Evolutionary conservation across 106 monocot genomes (phyloP).

Genomic region (Posidonia australis): DNA sequence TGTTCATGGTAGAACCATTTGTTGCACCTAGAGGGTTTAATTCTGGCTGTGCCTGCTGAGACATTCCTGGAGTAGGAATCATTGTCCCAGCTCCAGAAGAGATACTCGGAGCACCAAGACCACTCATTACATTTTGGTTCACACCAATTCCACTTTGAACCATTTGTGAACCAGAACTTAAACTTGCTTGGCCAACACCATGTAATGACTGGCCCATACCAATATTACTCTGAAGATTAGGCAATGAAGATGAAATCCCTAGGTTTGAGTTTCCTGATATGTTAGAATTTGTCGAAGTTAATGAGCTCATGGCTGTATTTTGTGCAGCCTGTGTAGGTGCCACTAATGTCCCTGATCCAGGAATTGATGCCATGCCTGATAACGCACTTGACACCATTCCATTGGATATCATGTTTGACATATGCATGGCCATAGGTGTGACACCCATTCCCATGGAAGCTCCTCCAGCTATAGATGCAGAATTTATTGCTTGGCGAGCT

Average conservation of each 20-base stretch:
- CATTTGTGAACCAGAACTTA: constrained; percentile 43
- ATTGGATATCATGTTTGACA: constrained; percentile 90
- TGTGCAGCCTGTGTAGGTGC: constrained; percentile 44
- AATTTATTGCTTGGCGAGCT: constrained; percentile 43
- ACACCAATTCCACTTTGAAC: constrained; percentile 74
- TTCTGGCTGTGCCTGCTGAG: constrained; percentile 39
- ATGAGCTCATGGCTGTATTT: constrained; percentile 56
- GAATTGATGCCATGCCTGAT: constrained; percentile 45
- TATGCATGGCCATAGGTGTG: constrained; percentile 65
- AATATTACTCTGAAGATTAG: constrained; percentile 44
- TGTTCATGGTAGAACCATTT: constrained; percentile 48
- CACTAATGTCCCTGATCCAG: constrained; percentile 42
- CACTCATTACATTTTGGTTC: constrained; percentile 51
- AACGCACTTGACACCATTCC: constrained; percentile 60
- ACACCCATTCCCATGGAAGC: constrained; percentile 34
- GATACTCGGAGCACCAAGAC: constrained; percentile 38
- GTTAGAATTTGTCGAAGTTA: constrained; percentile 46
- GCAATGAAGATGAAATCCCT: constrained; percentile 49
- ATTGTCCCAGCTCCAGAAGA: constrained; percentile 72
- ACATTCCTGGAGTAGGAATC: constrained; percentile 94
- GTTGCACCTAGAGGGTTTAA: constrained; percentile 46
- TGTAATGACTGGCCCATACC: constrained; percentile 46
- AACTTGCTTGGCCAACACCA: constrained; percentile 47
- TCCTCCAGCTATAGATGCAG: constrained; percentile 51
- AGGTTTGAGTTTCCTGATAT: constrained; percentile 54